Evolutionary conservation across 768 basidiomycete genomes (phyloP).

Genomic region (Podaxis rugospora): DNA sequence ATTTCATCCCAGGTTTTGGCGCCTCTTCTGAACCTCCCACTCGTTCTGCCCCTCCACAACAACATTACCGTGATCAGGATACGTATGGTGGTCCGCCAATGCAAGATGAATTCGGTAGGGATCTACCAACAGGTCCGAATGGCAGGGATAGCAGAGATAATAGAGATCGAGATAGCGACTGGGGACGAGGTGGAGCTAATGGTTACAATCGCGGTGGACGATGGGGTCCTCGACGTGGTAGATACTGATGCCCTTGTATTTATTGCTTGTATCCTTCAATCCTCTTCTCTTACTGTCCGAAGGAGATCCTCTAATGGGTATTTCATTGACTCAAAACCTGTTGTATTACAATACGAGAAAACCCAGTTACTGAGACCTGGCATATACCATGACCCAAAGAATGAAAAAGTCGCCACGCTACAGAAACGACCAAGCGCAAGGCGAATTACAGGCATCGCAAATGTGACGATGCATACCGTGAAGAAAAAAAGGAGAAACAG

Average conservation of each 20-base stretch:
- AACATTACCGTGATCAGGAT: constrained; percentile 9
- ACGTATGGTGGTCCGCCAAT: neutral
- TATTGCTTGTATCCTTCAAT: neutral
- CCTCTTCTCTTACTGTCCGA: neutral
- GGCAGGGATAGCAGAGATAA: constrained; percentile 10
- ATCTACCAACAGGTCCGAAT: constrained; percentile 8
- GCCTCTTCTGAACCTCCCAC: constrained; percentile 2
- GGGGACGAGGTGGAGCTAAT: constrained; percentile 11
- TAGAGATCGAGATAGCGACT: constrained; percentile 12
- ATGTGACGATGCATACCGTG: neutral
- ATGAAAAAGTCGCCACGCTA: neutral
- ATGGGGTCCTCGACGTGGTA: constrained; percentile 10
- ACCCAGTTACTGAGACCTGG: neutral
- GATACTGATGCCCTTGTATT: neutral
- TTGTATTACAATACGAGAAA: neutral
- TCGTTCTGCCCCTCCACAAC: neutral
- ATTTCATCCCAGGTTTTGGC: constrained; percentile 10
- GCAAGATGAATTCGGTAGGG: constrained; percentile 10
- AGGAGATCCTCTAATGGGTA: neutral
- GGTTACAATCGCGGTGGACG: constrained; percentile 6
- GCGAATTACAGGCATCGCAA: constrained; percentile 1
- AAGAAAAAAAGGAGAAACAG: neutral
- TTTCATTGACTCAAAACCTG: neutral
- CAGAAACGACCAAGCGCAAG: neutral
- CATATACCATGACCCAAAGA: neutral